Percentiles rank a stretch among this genome's conserved stretches.
Evolutionary conservation across 2,329 filamentous ascomycete species (phyloP).

Genomic region (Macrophomina tecta): DNA sequence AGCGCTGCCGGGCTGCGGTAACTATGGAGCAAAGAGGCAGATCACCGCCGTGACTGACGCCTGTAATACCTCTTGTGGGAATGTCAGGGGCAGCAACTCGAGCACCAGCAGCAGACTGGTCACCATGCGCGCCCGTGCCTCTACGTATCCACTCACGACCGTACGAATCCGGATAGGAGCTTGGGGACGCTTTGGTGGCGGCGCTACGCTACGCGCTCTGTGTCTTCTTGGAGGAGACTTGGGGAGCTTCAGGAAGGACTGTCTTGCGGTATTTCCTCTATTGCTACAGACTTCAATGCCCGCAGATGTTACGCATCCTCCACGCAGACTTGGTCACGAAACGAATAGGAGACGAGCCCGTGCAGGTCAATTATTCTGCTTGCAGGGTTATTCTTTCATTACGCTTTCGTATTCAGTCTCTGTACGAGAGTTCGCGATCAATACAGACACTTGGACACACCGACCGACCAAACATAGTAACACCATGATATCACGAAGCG

Average conservation of each 20-base stretch:
- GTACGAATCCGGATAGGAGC: constrained; percentile 8
- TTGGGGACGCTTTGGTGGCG: constrained; percentile 7
- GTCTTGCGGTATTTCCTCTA: constrained; percentile 12
- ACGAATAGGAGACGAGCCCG: constrained; percentile 17
- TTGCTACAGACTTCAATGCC: constrained; percentile 11
- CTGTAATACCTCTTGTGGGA: constrained; percentile 17
- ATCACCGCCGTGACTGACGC: constrained; percentile 9
- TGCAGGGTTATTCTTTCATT: constrained; percentile 1
- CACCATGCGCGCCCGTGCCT: constrained; percentile 12
- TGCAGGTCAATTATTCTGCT: background rate
- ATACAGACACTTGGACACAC: constrained; percentile 6
- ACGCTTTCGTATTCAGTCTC: constrained; percentile 7
- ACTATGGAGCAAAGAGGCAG: constrained; percentile 7
- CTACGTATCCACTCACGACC: constrained; percentile 2
- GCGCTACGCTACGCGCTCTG: constrained; percentile 15
- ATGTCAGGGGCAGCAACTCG: constrained; percentile 14
- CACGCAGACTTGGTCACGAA: background rate
- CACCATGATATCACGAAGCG: background rate
- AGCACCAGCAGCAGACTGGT: constrained; percentile 9
- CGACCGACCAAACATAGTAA: constrained; percentile 17
- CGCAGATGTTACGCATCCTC: constrained; percentile 12
- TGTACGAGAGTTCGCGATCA: constrained; percentile 11
- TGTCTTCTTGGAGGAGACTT: background rate
- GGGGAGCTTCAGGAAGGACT: constrained; percentile 4
- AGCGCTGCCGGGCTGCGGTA: constrained; percentile 10